Evolutionary conservation across 1,284 basidiomycete species (phyloP).

Genomic region (Cryptococcus jaspeensis): DNA sequence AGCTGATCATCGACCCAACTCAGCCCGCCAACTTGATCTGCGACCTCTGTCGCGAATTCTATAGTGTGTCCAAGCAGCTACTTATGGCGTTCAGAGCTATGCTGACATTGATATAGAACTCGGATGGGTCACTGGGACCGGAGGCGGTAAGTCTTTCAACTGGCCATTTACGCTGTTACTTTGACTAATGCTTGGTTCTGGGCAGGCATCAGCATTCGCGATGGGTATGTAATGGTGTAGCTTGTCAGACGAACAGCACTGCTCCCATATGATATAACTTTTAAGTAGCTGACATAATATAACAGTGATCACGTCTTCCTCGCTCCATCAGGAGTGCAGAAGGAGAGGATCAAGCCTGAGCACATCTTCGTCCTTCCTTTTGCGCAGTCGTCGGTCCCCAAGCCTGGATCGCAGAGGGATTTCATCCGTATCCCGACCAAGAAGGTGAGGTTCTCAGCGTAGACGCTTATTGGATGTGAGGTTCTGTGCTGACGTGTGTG

Average conservation of each 20-base stretch:
- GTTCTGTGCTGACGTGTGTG: background rate
- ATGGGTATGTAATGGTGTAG: conserved; percentile 56
- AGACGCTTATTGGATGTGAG: background rate
- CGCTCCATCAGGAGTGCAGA: conserved; percentile 74
- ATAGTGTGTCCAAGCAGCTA: conserved; percentile 32
- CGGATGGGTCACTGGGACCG: conserved; percentile 63
- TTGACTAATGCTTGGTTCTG: background rate
- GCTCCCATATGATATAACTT: background rate
- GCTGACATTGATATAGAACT: conserved; percentile 58
- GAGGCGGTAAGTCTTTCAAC: conserved; percentile 41
- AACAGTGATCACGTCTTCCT: conserved; percentile 73
- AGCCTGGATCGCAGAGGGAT: conserved; percentile 64
- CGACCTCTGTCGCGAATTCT: conserved; percentile 62
- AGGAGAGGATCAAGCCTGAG: conserved; percentile 72
- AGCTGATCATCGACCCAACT: conserved; percentile 1
- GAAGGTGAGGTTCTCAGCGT: conserved; percentile 42
- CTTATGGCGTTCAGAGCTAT: conserved; percentile 12
- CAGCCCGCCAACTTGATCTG: conserved; percentile 81
- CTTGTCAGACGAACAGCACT: background rate
- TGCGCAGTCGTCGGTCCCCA: conserved; percentile 60
- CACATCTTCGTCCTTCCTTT: conserved; percentile 84
- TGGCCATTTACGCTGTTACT: background rate
- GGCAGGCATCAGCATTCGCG: conserved; percentile 65
- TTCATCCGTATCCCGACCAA: conserved; percentile 69
- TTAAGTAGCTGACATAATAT: background rate